Evolutionary conservation across 2,329 filamentous ascomycete genomes (phyloP).

Genomic region (Domatiomyces catenatus): DNA sequence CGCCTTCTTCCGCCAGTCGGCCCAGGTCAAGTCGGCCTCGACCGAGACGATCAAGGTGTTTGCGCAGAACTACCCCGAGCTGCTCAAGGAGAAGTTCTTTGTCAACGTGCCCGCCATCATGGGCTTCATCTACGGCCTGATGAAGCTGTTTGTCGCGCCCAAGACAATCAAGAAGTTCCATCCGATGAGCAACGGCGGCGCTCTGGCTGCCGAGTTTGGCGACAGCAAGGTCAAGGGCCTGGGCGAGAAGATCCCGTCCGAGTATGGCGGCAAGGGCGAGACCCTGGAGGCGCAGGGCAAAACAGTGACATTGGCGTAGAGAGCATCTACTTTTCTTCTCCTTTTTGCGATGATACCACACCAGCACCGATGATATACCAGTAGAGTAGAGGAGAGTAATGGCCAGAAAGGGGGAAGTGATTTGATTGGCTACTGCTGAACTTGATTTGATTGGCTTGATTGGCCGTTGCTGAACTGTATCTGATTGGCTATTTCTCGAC

Average conservation of each 20-base stretch:
- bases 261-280: slow-evolving; percentile 64
- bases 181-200: slow-evolving; percentile 57
- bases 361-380: neutral
- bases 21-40: slow-evolving; percentile 58
- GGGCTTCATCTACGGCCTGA: slow-evolving; percentile 66
- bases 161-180: slow-evolving; percentile 69
- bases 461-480: too few relatives aligned
- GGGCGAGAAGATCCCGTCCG: slow-evolving; percentile 50
- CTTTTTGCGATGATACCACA: neutral
- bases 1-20: slow-evolving; percentile 70
- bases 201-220: slow-evolving; percentile 47
- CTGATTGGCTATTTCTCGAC: too few relatives aligned
- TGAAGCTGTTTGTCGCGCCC: slow-evolving; percentile 59
- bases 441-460: too few relatives aligned
- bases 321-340: too few relatives aligned
- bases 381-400: too few relatives aligned
- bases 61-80: slow-evolving; percentile 71
- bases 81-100: slow-evolving; percentile 84
- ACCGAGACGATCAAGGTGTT: slow-evolving; percentile 72
- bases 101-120: slow-evolving; percentile 85
- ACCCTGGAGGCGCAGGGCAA: slow-evolving; percentile 22
- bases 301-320: slow-evolving; percentile 1
- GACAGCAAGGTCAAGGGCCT: slow-evolving; percentile 26
- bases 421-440: too few relatives aligned
- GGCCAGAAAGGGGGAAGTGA: too few relatives aligned